Percentiles rank a stretch among this genome's conserved stretches.
Evolutionary conservation across 805 yeast genomes (phyloP).

Genomic region (Teunomyces aglyptinius): DNA sequence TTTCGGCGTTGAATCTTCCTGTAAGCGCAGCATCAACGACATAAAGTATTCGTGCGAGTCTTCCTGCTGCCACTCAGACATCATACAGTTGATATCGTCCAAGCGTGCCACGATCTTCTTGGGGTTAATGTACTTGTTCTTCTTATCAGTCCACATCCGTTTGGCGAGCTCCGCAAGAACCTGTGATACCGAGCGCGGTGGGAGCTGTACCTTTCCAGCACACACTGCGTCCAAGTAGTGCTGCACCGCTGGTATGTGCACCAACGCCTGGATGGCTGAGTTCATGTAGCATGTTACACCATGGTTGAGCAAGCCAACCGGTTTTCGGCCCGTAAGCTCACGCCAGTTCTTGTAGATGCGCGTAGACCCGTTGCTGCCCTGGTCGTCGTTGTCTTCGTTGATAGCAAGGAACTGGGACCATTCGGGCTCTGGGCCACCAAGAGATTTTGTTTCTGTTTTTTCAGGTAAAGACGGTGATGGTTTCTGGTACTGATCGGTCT

Average conservation of each 20-base stretch:
- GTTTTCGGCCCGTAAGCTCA: slow-evolving; percentile 51
- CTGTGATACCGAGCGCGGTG: slow-evolving; percentile 59
- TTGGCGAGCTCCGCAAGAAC: slow-evolving; percentile 65
- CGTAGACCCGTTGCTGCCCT: slow-evolving; percentile 58
- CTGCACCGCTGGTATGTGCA: slow-evolving; percentile 88
- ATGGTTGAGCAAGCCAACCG: slow-evolving; percentile 76
- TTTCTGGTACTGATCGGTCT: slow-evolving; percentile 15
- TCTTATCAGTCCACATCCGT: slow-evolving; percentile 60
- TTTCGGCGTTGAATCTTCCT: slow-evolving; percentile 89
- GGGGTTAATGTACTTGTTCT: slow-evolving; percentile 62
- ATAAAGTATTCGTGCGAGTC: slow-evolving; percentile 96
- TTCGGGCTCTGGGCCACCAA: not conserved
- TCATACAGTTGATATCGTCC: slow-evolving; percentile 89
- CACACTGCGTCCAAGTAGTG: slow-evolving; percentile 73
- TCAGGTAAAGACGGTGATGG: slow-evolving; percentile 8
- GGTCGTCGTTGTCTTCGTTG: slow-evolving; percentile 57
- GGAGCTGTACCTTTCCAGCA: slow-evolving; percentile 45
- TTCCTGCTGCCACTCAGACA: slow-evolving; percentile 97
- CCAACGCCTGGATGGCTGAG: slow-evolving; percentile 86
- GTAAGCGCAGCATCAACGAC: slow-evolving; percentile 84
- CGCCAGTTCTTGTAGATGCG: slow-evolving; percentile 74
- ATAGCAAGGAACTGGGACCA: slow-evolving; percentile 47
- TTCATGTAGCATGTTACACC: slow-evolving; percentile 98
- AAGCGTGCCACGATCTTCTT: slow-evolving; percentile 66
- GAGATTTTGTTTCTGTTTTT: slow-evolving; percentile 1